Conservation (phyloP, 2,329 filamentous ascomycete genomes). For the Graphilbum ipis-grandicollis region DNA sequence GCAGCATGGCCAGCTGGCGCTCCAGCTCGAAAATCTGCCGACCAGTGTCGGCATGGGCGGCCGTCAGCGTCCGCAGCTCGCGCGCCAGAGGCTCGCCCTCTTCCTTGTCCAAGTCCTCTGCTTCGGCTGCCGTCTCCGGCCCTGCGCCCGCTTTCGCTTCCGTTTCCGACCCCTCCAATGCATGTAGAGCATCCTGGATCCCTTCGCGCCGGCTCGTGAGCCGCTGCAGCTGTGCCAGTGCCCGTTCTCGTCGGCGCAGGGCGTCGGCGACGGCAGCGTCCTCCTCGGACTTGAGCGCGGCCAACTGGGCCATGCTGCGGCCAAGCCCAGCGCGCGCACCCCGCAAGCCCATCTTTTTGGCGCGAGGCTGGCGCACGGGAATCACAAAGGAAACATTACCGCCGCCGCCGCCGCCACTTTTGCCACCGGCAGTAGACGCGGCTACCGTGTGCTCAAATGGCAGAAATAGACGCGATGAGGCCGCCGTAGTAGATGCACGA, state of each 20-base stretch:
- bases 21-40: constrained; percentile 49
- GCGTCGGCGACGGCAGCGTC: constrained; percentile 40
- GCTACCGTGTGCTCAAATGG: neutral
- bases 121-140: no score
- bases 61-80: constrained; percentile 41
- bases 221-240: constrained; percentile 38
- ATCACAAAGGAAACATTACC: constrained; percentile 23
- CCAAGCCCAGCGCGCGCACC: constrained; percentile 48
- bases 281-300: constrained; percentile 51
- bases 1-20: constrained; percentile 42
- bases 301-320: constrained; percentile 44
- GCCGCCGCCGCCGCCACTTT: neutral
- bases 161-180: constrained; percentile 27
- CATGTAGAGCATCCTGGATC: constrained; percentile 31
- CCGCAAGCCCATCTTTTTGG: constrained; percentile 36
- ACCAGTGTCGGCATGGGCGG: constrained; percentile 36
- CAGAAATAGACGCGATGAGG: neutral
- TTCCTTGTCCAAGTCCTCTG: neutral
- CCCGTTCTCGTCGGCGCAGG: constrained; percentile 35
- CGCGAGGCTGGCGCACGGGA: constrained; percentile 41
- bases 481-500: neutral
- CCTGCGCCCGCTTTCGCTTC: no score
- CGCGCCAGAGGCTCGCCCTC: constrained; percentile 31
- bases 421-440: constrained; percentile 9
- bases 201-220: constrained; percentile 31